Evolutionary conservation across 352 stramenopile species (phyloP).

Genomic region (Phytophthora podocarpi): DNA sequence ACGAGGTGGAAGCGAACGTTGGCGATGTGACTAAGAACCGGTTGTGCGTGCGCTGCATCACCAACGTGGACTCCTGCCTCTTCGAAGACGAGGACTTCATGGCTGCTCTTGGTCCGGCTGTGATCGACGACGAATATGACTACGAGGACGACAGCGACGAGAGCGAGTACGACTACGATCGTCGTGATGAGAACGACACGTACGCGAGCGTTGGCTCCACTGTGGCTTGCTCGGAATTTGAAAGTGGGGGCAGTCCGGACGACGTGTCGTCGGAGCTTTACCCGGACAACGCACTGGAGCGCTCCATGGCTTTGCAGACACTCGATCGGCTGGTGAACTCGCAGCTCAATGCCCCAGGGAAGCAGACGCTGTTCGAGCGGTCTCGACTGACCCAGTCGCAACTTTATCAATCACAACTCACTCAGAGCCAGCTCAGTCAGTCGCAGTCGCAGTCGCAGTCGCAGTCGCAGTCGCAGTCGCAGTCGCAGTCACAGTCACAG

Average conservation of each 20-base stretch:
- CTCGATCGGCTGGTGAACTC: constrained; percentile 34
- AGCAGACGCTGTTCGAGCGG: constrained; percentile 20
- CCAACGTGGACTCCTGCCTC: constrained; percentile 56
- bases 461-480: neutral
- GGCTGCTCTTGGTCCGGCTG: constrained; percentile 45
- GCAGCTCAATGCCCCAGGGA: neutral
- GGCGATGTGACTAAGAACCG: constrained; percentile 55
- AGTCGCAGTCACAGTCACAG: constrained; percentile 2
- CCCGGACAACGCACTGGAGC: constrained; percentile 25
- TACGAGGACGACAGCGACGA: constrained; percentile 24
- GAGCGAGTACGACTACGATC: constrained; percentile 20
- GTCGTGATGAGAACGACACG: constrained; percentile 30
- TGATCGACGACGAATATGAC: constrained; percentile 38
- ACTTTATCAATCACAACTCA: constrained; percentile 8
- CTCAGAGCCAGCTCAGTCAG: constrained; percentile 16
- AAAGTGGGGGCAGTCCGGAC: constrained; percentile 26
- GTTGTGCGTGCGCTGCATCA: constrained; percentile 58
- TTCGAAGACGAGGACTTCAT: constrained; percentile 71
- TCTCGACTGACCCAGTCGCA: constrained; percentile 32
- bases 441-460: constrained; percentile 12
- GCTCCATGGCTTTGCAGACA: constrained; percentile 33
- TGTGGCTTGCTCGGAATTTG: constrained; percentile 32
- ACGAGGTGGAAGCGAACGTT: constrained; percentile 56
- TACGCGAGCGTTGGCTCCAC: constrained; percentile 29
- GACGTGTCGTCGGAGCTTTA: constrained; percentile 26